A percentile compares a stretch with the other conserved stretches of the same genome.
Conservation (phyloP, 2,329 filamentous ascomycete genomes). For the Pseudogymnoascus sp. region DNA sequence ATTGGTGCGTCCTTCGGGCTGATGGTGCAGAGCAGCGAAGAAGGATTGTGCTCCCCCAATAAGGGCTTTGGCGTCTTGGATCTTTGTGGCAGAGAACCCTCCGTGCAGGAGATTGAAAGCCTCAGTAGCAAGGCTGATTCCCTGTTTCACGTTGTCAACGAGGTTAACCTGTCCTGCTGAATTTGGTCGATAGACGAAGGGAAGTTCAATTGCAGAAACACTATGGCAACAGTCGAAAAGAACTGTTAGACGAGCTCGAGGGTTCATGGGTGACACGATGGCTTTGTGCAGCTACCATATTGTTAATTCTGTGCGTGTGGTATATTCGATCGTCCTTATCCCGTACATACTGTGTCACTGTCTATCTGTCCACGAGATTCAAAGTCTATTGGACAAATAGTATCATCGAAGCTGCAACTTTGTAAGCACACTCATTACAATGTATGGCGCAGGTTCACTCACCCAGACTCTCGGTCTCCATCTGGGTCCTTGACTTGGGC, state of each 20-base stretch:
- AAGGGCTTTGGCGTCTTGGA: conserved; percentile 43
- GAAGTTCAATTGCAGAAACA: conserved; percentile 51
- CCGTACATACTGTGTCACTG: conserved; percentile 32
- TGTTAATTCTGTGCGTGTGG: background rate
- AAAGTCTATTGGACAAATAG: conserved; percentile 47
- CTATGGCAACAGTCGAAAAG: conserved; percentile 57
- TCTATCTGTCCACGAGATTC: conserved; percentile 44
- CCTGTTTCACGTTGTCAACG: conserved; percentile 47
- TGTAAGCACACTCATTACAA: background rate
- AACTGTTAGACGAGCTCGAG: conserved; percentile 45
- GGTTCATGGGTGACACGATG: conserved; percentile 44
- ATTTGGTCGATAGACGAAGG: conserved; percentile 50
- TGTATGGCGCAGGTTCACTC: background rate
- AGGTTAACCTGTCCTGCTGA: conserved; percentile 48
- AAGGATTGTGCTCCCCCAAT: conserved; percentile 46
- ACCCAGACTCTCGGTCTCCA: conserved; percentile 32
- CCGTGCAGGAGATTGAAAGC: conserved; percentile 44
- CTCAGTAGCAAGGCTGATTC: conserved; percentile 41
- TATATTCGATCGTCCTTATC: background rate
- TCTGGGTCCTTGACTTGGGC: conserved; percentile 40
- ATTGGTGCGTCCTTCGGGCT: conserved; percentile 34
- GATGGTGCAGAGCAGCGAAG: conserved; percentile 43
- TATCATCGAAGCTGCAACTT: conserved; percentile 35
- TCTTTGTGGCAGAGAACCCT: conserved; percentile 38
- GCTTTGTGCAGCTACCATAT: conserved; percentile 37